These are phyloP conservation scores for Rubus parviflorus DNA, from an alignment of 306 rosid genomes.

Conservation along the genomic window DNA sequence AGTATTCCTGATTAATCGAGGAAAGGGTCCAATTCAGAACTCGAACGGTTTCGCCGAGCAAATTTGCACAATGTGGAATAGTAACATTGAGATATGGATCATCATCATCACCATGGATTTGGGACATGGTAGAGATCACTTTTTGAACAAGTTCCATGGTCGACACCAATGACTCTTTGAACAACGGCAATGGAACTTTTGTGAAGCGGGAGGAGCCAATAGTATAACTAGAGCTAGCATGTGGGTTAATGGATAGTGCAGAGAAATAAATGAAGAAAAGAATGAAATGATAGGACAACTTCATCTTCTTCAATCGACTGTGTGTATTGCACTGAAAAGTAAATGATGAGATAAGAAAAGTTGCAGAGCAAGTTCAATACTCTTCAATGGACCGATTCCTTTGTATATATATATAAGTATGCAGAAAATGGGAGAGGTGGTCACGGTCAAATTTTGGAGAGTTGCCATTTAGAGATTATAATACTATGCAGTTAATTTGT, in stretches of 20 bases:
- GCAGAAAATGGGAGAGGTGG: not conserved
- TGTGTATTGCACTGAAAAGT: not conserved
- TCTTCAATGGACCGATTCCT: not conserved
- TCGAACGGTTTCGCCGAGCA: not conserved
- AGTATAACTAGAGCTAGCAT: not conserved
- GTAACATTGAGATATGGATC: not conserved
- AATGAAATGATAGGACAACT: not conserved
- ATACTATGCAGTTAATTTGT: no score
- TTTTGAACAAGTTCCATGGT: conserved; percentile 12
- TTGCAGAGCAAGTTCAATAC: not conserved
- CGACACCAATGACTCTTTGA: not conserved
- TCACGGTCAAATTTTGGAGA: not conserved
- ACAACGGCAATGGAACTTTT: not conserved
- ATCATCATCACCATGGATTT: not conserved
- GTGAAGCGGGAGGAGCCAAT: not conserved
- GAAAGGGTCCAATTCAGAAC: conserved; percentile 19
- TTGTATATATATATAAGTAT: no score
- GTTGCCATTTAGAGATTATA: not conserved
- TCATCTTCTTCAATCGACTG: conserved; percentile 3
- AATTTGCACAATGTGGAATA: not conserved
- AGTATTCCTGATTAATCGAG: not conserved
- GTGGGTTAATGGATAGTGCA: not conserved
- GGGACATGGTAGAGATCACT: conserved; percentile 1
- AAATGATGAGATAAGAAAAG: not conserved
- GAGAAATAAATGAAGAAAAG: conserved; percentile 1